phyloP scores from a whole-genome alignment of 148 eudicot species.

The Oxyria digyna region DNA sequence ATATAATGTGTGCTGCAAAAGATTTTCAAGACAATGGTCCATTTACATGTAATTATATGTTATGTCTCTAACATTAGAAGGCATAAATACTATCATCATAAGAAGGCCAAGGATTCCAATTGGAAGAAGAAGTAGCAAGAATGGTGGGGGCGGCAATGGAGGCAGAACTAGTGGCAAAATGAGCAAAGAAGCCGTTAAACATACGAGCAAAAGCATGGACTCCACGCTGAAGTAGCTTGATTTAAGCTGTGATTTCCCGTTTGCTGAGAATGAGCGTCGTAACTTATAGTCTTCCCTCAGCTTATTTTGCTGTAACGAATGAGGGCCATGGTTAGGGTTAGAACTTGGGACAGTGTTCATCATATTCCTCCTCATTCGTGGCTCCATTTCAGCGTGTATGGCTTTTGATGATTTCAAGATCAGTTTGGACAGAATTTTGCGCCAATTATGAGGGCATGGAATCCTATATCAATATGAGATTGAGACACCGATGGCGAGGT shows the following conservation, averaged over 20 bases:
- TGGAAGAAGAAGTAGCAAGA: constrained; percentile 65
- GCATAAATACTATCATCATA: constrained; percentile 69
- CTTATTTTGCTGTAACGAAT: background rate
- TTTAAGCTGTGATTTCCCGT: background rate
- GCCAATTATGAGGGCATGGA: no score
- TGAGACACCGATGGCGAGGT: background rate
- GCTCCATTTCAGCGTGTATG: no score
- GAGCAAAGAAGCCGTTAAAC: constrained; percentile 57
- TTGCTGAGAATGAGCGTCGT: background rate
- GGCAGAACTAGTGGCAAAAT: constrained; percentile 70
- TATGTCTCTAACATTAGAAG: constrained; percentile 35
- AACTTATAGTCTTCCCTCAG: background rate
- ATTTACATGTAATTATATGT: constrained; percentile 27
- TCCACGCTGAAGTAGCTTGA: constrained; percentile 45
- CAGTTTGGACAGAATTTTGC: background rate
- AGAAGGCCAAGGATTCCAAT: constrained; percentile 55
- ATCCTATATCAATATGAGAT: background rate
- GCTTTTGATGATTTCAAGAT: background rate
- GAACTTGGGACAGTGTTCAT: background rate
- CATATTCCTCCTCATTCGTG: background rate
- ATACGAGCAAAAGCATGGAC: constrained; percentile 42
- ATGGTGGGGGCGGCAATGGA: constrained; percentile 88
- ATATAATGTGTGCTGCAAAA: background rate
- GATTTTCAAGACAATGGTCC: background rate
- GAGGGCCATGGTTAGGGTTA: background rate